Base-by-base conservation (phyloP, 2,329 filamentous ascomycete genomes). In the Claviceps maximensis region DNA sequence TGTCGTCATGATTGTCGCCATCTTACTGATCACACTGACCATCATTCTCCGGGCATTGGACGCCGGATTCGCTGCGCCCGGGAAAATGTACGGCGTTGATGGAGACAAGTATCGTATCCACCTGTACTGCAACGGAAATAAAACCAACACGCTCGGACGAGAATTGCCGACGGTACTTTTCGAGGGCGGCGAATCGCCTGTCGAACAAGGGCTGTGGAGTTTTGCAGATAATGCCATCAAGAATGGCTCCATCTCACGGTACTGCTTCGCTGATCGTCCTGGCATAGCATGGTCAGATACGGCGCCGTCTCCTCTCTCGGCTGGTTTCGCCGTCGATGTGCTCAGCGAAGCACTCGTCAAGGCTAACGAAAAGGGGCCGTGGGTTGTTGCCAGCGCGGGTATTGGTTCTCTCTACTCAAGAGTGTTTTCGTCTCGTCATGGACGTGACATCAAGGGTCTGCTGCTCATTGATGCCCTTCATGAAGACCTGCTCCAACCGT, bases 191-290 rank as follows among this genome's bases (percentile, higher is more conserved):
- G 87, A 94, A 62, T 73, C 79, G 23, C 83, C 91, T 0, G 83
- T 89, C 17, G 89, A 95, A 65, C 74, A 86, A 60, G 82, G 84
- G 7, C 76, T 98, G 53, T 86, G 89, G 71, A 78, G 83, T 52
- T 88, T 95, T 71, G 87, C 89, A 12, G 81, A 89, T 55, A 76
- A 82, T 53, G 83, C 86, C 1, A 74, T 89, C 58, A 75, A 81
- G 58, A 93, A 93, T 61, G 87, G 88, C 41, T 87, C 85, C 47
- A 93, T 98, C 60, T 74, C 76, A 53, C 83, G 91, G 55, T 97
- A 95, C 71, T 98, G 93, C 75, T 96, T 95, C 68, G 90, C 88
- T 65, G 93, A 98, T 65, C 85, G 93, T 23, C 93, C 93, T 1
- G 93, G 93, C 1, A 79, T 91, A 53, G 91, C 79, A 7, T 95